A percentile compares a stretch with the other conserved stretches of the same genome.
phyloP scores from a whole-genome alignment of 805 yeast species.

The Candida railenensis region DNA sequence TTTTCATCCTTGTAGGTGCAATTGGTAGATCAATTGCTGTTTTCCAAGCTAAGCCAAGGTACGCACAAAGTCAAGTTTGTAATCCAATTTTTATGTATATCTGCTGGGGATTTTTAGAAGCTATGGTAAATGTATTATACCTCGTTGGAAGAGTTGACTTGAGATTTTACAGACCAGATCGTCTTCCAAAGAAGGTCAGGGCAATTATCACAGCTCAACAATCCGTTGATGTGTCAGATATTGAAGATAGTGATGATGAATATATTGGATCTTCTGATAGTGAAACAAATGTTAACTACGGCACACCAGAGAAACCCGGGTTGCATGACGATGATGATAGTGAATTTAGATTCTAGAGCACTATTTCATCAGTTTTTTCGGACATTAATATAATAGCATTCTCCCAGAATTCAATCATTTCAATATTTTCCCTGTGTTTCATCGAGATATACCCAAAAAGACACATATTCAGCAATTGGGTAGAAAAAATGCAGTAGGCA shows the following conservation, averaged over 20 bases:
- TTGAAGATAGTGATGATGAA: conserved; percentile 11
- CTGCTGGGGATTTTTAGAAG: conserved; percentile 65
- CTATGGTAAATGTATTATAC: conserved; percentile 51
- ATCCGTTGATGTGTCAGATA: conserved; percentile 26
- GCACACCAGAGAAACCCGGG: conserved; percentile 4
- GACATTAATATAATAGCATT: too few species aligned
- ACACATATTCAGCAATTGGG: too few species aligned
- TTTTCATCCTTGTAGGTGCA: conserved; percentile 51
- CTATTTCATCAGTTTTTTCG: background rate
- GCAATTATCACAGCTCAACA: conserved; percentile 35
- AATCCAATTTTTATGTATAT: conserved; percentile 57
- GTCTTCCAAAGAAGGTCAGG: conserved; percentile 33
- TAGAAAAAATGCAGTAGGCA: too few species aligned
- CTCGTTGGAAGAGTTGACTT: conserved; percentile 63
- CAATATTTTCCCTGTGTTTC: too few species aligned
- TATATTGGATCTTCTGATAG: conserved; percentile 6
- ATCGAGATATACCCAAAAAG: too few species aligned
- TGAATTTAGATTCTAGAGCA: conserved; percentile 6
- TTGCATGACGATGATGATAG: conserved; percentile 4
- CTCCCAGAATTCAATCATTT: too few species aligned
- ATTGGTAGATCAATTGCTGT: conserved; percentile 40
- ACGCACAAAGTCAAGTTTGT: conserved; percentile 8
- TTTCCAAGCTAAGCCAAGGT: conserved; percentile 14
- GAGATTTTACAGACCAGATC: conserved; percentile 75
- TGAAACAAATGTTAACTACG: conserved; percentile 8